Base-by-base conservation (phyloP, 371 early-diverging fungal genomes). In the Mucor sp. region DNA sequence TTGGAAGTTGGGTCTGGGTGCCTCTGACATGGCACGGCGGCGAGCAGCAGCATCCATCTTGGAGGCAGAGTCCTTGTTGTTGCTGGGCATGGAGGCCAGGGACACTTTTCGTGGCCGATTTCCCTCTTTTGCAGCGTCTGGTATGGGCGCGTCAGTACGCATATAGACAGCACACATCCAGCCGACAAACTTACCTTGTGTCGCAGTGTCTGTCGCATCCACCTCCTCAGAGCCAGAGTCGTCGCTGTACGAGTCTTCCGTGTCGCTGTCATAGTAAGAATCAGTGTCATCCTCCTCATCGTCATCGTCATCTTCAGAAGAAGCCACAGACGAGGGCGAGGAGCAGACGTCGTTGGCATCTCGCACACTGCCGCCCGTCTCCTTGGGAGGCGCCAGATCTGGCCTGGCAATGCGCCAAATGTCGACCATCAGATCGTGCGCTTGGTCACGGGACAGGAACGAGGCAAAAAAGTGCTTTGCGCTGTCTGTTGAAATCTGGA, bases 381-480 rank as follows among this genome's bases (percentile, higher is more conserved):
- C 25, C 33, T 43, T 44, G 11, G 27, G 17, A n/a, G 58, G 48
- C 44, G 8, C 25, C n/a, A 39, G 27, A 14, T 58, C 35, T 3
- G 68, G 59, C 21, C 59, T 33, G 14, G 64, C 53, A 11, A 6
- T 25, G 9, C 56, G 53, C 94, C 94, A 94, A 30, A 90, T 61
- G 11, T 90, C 87, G 50, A 85, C 80, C 27, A 94, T 77, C 58
- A 88, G 81, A 69, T 87, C 88, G 62, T 85, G 90, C 0, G 91
- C 93, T 63, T 89, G 83, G 63, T 94, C 95, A 41, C 95, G 91
- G 47, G 90, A 87, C 19, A 94, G 75, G 62, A 94, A 93, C 2
- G 93, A 92, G n/a, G 91, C 89, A 70, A 94, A 94, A 62, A 93
- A 90, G 64, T 92, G 87, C 83, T 86, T 91, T 12, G 82, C 74